Conservation (phyloP, 441 rosid genomes). For the Pelargonium myrrhifolium region DNA sequence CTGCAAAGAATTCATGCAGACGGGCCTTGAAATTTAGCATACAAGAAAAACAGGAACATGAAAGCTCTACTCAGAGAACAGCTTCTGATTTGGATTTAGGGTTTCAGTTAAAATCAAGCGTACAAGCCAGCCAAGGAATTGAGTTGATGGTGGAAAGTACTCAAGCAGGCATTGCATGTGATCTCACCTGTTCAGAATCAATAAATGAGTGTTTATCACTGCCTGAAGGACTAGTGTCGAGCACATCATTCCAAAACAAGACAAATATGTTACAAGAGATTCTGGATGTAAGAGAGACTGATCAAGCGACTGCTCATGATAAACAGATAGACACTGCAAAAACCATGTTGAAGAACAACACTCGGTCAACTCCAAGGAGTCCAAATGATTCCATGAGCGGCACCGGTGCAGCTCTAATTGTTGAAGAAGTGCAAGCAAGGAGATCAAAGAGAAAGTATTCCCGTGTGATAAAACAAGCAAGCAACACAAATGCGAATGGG, state of each 20-base stretch:
- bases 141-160: conserved; percentile 31
- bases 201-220: no score
- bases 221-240: no score
- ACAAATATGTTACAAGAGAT: no score
- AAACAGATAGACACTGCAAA: conserved; percentile 18
- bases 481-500: conserved; percentile 30
- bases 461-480: conserved; percentile 20
- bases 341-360: conserved; percentile 16
- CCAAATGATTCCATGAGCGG: conserved; percentile 22
- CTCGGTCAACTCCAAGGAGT: conserved; percentile 19
- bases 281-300: conserved; percentile 6
- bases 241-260: no score
- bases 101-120: conserved; percentile 24
- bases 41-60: conserved; percentile 19
- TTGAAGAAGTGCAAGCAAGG: conserved; percentile 26
- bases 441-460: conserved; percentile 24
- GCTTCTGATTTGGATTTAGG: conserved; percentile 14
- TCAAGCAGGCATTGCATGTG: conserved; percentile 23
- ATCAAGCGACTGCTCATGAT: conserved; percentile 15
- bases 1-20: conserved; percentile 37
- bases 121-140: conserved; percentile 25
- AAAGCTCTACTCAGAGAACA: conserved; percentile 19
- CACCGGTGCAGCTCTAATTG: conserved; percentile 10
- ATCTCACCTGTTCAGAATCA: conserved; percentile 16
- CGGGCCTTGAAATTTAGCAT: conserved; percentile 40